Conservation (phyloP, 2,329 filamentous ascomycete species). For the Neonectria neomacrospora region DNA sequence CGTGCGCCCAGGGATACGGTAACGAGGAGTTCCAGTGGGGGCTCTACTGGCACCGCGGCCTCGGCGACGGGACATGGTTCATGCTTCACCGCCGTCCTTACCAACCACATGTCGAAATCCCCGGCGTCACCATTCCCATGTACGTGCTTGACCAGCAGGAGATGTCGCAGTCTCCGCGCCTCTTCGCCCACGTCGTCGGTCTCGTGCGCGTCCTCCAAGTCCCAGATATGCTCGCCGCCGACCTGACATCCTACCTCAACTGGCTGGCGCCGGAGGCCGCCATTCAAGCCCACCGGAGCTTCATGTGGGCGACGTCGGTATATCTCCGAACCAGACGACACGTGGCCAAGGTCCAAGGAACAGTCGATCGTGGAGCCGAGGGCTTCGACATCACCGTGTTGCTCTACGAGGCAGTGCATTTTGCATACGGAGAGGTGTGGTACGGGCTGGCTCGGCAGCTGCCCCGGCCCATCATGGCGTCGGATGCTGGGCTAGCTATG, state of each 20-base stretch:
- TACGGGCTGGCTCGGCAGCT: conserved; percentile 45
- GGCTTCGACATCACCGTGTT: conserved; percentile 45
- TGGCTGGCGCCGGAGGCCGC: conserved; percentile 45
- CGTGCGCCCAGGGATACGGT: conserved; percentile 32
- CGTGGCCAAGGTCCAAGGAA: conserved; percentile 30
- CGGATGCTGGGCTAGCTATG: conserved; percentile 31
- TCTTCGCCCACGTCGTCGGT: conserved; percentile 45
- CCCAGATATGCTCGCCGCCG: conserved; percentile 28
- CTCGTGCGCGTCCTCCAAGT: conserved; percentile 45
- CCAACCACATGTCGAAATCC: conserved; percentile 18
- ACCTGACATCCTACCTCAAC: conserved; percentile 47
- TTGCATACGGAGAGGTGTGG: conserved; percentile 47
- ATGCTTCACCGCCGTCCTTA: conserved; percentile 23
- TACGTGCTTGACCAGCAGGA: conserved; percentile 36
- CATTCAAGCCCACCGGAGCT: conserved; percentile 39
- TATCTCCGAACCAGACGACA: conserved; percentile 45
- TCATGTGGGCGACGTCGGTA: conserved; percentile 46
- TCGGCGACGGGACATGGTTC: conserved; percentile 45
- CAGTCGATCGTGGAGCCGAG: conserved; percentile 25
- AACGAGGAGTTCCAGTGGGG: conserved; percentile 51
- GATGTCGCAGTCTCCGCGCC: conserved; percentile 42
- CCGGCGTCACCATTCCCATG: conserved; percentile 22
- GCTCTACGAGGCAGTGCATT: conserved; percentile 43
- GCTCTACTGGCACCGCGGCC: conserved; percentile 49
- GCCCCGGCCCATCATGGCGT: conserved; percentile 46